Percentiles rank a stretch among this genome's conserved stretches.
These are phyloP conservation scores for Annulohypoxylon moriforme DNA, from an alignment of 495 filamentous ascomycete genomes.

Conservation along the genomic window DNA sequence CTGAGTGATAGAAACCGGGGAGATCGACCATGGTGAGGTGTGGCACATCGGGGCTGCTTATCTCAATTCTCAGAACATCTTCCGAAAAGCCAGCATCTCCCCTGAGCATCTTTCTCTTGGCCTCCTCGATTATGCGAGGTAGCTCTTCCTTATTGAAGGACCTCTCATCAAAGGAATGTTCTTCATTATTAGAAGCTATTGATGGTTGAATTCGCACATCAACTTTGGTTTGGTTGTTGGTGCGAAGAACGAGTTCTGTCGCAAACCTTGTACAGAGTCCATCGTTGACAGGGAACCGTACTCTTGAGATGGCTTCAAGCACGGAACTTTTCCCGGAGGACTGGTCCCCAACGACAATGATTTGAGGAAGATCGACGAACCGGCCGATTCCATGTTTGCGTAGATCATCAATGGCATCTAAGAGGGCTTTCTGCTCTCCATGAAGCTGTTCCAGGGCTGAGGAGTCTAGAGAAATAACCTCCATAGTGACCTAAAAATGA, in stretches of 20 bases:
- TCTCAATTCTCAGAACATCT: constrained; percentile 73
- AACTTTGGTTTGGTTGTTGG: constrained; percentile 35
- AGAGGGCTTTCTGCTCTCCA: constrained; percentile 48
- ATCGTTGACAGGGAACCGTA: constrained; percentile 74
- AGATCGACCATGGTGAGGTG: constrained; percentile 77
- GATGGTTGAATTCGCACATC: constrained; percentile 47
- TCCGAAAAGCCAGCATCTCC: constrained; percentile 59
- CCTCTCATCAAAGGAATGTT: constrained; percentile 45
- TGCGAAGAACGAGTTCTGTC: constrained; percentile 69
- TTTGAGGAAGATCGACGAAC: constrained; percentile 69
- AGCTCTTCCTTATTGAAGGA: constrained; percentile 53
- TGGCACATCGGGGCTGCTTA: constrained; percentile 66
- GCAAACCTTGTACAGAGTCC: constrained; percentile 76
- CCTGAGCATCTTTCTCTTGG: constrained; percentile 52
- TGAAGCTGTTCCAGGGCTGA: constrained; percentile 42
- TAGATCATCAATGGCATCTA: constrained; percentile 64
- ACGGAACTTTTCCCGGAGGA: constrained; percentile 80
- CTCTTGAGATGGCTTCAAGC: constrained; percentile 76
- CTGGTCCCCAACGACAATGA: constrained; percentile 80
- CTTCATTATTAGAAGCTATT: constrained; percentile 40
- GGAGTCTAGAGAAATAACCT: constrained; percentile 32
- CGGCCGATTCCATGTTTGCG: constrained; percentile 61
- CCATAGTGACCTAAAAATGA: constrained; percentile 8
- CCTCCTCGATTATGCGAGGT: constrained; percentile 56
- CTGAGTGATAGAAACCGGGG: constrained; percentile 67